Base-by-base conservation (phyloP, 2,329 filamentous ascomycete species). In the Bipolaris bicolor region DNA sequence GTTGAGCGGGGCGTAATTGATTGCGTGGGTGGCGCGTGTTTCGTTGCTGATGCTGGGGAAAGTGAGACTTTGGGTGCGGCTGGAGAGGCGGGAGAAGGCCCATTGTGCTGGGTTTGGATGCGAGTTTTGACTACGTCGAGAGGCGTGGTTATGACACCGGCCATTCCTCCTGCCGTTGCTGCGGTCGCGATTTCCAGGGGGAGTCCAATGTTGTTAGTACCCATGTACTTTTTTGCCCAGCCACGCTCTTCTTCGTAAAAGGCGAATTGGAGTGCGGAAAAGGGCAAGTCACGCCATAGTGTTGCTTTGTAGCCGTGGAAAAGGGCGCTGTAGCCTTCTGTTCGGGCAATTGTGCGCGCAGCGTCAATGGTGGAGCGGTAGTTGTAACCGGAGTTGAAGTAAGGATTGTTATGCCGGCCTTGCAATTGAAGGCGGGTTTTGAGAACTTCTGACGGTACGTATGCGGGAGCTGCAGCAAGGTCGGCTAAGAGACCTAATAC, bases 241-340 rank as follows among this genome's bases (percentile, higher is more conserved):
- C 83, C 86, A 69, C 93, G 91, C 73, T 93, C 93, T 76, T 98
- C 91, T 77, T 99, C 95, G 81, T 97, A 99, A 75, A 99, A 97
- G 70, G 96, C 94, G 77, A 99, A 98, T 73, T 99, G 95, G 10
- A 99, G 80, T 0, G 95, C 95, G 0, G 94, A 98, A 74, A 97
- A 99, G 1, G 95, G 95, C 20, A 99, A 83, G 70, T 99, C 95
- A 57, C 95, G 90, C 79, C 91, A 95, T 3, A 99, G 86, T 0
- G 95, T 99, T 10, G 95, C 95, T 76, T 95, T 95, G 81, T 96
- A 99, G n/a, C 95, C 95, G 68, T 96, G 90, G 76, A 97, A 99
- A 22, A 99, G 84, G 16, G 96, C 95, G 0, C 86, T 82, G 52
- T 92, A 83, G 0, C 95, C 96, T 79, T 99, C 95, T 40, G 84